These are phyloP conservation scores for Penicillium sp. DNA, from an alignment of 2,329 filamentous ascomycete species.

Conservation along the genomic window DNA sequence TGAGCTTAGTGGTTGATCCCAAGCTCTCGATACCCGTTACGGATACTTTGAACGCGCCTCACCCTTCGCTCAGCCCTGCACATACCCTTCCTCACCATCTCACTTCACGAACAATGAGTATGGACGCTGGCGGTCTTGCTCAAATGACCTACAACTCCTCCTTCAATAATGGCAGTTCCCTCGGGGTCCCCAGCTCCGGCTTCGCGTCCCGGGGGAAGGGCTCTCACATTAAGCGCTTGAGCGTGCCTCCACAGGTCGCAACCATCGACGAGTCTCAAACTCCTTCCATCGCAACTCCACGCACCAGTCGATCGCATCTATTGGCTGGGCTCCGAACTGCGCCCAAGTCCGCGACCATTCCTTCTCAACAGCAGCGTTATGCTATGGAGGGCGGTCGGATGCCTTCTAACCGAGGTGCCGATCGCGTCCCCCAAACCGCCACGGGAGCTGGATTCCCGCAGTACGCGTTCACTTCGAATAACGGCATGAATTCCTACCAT, in stretches of 20 bases:
- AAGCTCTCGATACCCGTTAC: constrained; percentile 18
- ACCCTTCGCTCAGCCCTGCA: constrained; percentile 23
- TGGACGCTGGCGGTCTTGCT: constrained; percentile 99
- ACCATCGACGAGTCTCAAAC: constrained; percentile 65
- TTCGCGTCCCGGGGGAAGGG: constrained; percentile 85
- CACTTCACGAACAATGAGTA: constrained; percentile 38
- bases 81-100: constrained; percentile 27
- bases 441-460: constrained; percentile 56
- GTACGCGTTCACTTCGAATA: constrained; percentile 39
- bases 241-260: constrained; percentile 71
- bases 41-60: constrained; percentile 12
- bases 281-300: constrained; percentile 73
- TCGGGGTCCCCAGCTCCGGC: constrained; percentile 75
- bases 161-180: constrained; percentile 64
- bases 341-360: constrained; percentile 79
- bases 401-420: constrained; percentile 45
- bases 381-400: constrained; percentile 52
- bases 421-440: constrained; percentile 60
- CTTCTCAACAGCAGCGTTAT: constrained; percentile 60
- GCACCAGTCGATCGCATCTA: constrained; percentile 91
- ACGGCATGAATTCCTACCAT: constrained; percentile 34
- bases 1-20: constrained; percentile 31
- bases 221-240: constrained; percentile 84
- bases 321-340: constrained; percentile 91
- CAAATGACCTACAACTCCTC: constrained; percentile 92